Evolutionary conservation across 345 rosid species (phyloP), one percentile per base, ranked within the genome.

Genomic region (Moringa oleifera): DNA sequence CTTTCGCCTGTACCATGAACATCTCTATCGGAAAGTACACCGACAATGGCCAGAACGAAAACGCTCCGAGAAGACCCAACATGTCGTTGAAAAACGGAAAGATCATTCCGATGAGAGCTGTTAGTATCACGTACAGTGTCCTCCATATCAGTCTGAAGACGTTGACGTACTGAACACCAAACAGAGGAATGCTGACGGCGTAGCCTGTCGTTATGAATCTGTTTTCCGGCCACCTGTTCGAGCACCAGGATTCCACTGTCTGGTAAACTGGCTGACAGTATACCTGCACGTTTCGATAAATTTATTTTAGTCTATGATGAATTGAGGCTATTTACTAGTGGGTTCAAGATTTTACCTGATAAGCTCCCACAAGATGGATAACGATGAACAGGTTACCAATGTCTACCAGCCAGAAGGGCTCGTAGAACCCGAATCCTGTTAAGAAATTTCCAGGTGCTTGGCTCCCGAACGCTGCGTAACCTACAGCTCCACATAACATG

Each of bases 391-490:
- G 46, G 60, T 80, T 77, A 25, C 75, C 84, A 18, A 77, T 53
- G 59, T 77, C 77, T 9, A 80, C 64, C 19, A 80, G 81, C 79
- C 84, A 80, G 51, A 63, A 71, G 0, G 80, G 70, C 6, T 74
- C 50, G 28, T 60, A 69, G 25, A 77, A 74, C 7, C 80, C 76
- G 2, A 71, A 71, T 13, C 74, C 74, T 28, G 76, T 52, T 25
- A 81, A 69, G 67, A 81, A 33, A 68, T 81, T 81, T 58, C 80
- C 85, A 0, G 78, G 65, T 22, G 65, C 62, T 7, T 62, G 24
- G 64, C 53, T 70, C 15, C 85, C 85, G 22, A 77, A 77, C 18
- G 80, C 82, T 0, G 80, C 82, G 60, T 81, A 77, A 13, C 80
- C 82, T 41, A 71, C 13, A 54, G 57, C 19, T 55, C 85, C 61